Base-by-base conservation (phyloP, 805 yeast genomes). In the Candida khao-thaluensis region DNA sequence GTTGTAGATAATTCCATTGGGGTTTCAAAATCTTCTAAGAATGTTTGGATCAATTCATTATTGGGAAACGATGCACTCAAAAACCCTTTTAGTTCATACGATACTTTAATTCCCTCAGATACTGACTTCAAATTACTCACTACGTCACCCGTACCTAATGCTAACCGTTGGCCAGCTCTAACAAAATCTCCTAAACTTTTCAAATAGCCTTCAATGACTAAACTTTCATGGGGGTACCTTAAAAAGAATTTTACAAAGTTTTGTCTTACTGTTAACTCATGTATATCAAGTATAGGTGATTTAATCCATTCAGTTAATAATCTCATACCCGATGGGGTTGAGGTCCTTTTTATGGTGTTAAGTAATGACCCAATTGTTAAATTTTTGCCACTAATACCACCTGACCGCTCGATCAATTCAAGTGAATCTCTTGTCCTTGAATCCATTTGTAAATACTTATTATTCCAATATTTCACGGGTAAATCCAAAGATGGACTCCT, bases 241-340 rank as follows among this genome's bases (percentile, higher is more conserved):
- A 42, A 16, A 46, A 66, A 66, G 7, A 65, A 39, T 9, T 47
- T 36, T 2, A 69, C 74, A 41, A 60, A 66, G 2, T 48, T 44
- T 38, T 67, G 71, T 18, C 99, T 66, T 14, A 56, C 51, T 12
- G 57, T 57, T 10, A 93, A 78, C 44, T 77, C 84, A 0, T 54
- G 50, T 0, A 75, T 51, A 50, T 82, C 75, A 7, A 83, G 71
- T 0, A 86, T 72, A 0, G 99, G 99, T 2, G 87, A 79, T 17
- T 85, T 71, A 4, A 91, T 62, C 96, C 97, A 88, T 37, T 81
- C 80, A 6, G 82, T 75, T 9, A 93, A 62, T n/a, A 85, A 53
- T 29, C 98, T 66, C 0, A 95, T 66, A 0, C 98, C 98, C 0
- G 93, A 80, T 1, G 82, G 71, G 0, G 98, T 88, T 3, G 76